Base-by-base conservation (phyloP, 179 eudicot species). In the Silene noctiflora region DNA sequence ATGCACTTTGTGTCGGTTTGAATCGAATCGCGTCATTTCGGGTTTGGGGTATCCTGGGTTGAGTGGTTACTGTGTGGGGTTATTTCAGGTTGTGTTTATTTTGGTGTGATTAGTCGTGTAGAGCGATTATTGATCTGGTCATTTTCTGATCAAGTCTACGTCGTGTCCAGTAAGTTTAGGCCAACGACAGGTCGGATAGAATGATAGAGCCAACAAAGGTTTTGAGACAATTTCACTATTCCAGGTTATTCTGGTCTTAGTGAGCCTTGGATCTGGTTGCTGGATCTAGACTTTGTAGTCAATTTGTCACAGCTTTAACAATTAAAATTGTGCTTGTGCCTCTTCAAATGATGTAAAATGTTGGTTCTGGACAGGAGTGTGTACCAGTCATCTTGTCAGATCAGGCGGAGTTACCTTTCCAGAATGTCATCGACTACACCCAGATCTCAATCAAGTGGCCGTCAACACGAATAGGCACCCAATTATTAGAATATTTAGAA, bases 371-470 rank as follows among this genome's bases (percentile, higher is more conserved):
- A 83, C 89, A 94, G 98, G 98, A 94, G 76, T 94, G 98, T 77
- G 98, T 94, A 70, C 98, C 98, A 3, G 98, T 92, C 21, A 69
- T 94, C 74, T 76, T 94, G 83, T 94, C 98, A 44, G 96, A 94
- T 84, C 87, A 87, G 71, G 90, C 73, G 19, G 98, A 94, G 74
- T 84, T 94, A 75, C 98, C 98, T 64, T 94, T 94, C 77, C 98
- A 92, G 84, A 82, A 94, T 78, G 85, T 90, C 69, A 80, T 94
- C 14, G 96, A 94, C 81, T 94, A 86, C 83, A 77, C 90, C 12
- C 88, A 86, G 82, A 86, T 94, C 73, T 94, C 98, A 76, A 90
- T 94, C 71, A 94, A 94, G 82, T 89, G 93, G 94, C 98, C 98
- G 27, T 92, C 94, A 77, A 86, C 86, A 79, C 86, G 84, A 56